A percentile compares a stretch with the other conserved stretches of the same genome.
Conservation (phyloP, 352 stramenopile species). For the Achlya hypogyna region DNA sequence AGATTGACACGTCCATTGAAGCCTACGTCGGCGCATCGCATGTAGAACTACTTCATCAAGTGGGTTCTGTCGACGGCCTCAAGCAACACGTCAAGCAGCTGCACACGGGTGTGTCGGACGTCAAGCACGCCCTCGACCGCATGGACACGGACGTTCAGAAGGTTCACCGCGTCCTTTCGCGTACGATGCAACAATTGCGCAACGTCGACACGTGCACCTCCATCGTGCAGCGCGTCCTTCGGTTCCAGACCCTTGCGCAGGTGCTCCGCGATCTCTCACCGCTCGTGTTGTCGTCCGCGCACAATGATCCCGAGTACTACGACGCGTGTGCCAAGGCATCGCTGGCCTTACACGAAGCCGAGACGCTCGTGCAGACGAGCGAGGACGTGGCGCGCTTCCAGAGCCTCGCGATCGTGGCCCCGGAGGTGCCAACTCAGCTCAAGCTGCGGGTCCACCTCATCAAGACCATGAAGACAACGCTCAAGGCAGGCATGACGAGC, state of each 20-base stretch:
- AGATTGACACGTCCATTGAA: constrained; percentile 71
- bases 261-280: constrained; percentile 31
- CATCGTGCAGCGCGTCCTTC: constrained; percentile 58
- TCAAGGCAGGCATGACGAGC: not conserved
- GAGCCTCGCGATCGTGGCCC: constrained; percentile 51
- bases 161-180: constrained; percentile 47
- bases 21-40: constrained; percentile 73
- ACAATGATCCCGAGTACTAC: not conserved
- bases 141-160: constrained; percentile 45
- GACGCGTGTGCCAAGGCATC: constrained; percentile 23
- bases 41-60: constrained; percentile 50
- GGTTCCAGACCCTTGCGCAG: constrained; percentile 66
- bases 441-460: not conserved
- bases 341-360: constrained; percentile 65
- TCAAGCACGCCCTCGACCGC: constrained; percentile 52
- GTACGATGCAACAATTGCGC: constrained; percentile 61
- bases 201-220: constrained; percentile 70
- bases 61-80: constrained; percentile 70
- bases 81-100: constrained; percentile 47
- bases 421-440: constrained; percentile 30
- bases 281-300: constrained; percentile 20
- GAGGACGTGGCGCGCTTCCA: constrained; percentile 40
- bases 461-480: constrained; percentile 12
- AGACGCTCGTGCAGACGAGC: constrained; percentile 33
- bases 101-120: constrained; percentile 47